phyloP scores from a whole-genome alignment of 2,329 filamentous ascomycete species.

The Acrocalymma vagum region DNA sequence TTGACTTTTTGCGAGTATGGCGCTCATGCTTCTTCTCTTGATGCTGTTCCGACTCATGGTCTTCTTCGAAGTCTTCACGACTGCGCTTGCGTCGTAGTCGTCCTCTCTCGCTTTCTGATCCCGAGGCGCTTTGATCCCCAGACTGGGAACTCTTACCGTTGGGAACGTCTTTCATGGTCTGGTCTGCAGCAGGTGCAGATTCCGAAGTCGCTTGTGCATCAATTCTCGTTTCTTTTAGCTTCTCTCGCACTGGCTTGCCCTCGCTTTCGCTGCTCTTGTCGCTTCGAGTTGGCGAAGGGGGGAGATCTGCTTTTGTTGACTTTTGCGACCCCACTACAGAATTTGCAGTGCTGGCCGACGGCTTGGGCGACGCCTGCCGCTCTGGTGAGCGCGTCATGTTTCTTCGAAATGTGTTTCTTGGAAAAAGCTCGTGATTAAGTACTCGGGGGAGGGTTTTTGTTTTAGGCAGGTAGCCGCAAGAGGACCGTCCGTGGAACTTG shows the following conservation, averaged over 20 bases:
- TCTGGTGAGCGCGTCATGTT: slow-evolving; percentile 35
- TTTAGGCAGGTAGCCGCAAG: neutral
- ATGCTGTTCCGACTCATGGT: slow-evolving; percentile 40
- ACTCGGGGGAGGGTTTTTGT: too few relatives aligned
- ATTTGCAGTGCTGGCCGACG: slow-evolving; percentile 14
- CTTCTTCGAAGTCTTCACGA: slow-evolving; percentile 54
- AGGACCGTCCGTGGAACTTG: too few relatives aligned
- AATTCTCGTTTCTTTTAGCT: slow-evolving; percentile 69
- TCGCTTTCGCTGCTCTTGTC: slow-evolving; percentile 56
- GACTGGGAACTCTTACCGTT: slow-evolving; percentile 28
- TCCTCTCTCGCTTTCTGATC: slow-evolving; percentile 47
- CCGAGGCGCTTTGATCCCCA: slow-evolving; percentile 37
- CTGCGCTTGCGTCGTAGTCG: slow-evolving; percentile 55
- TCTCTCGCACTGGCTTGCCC: slow-evolving; percentile 67
- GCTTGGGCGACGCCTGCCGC: slow-evolving; percentile 24
- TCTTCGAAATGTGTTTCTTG: slow-evolving; percentile 10
- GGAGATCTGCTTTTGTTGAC: slow-evolving; percentile 19
- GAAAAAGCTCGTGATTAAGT: too few relatives aligned
- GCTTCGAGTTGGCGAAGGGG: slow-evolving; percentile 41
- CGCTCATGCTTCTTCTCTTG: slow-evolving; percentile 45
- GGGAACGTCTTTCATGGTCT: slow-evolving; percentile 30
- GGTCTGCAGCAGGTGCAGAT: slow-evolving; percentile 21
- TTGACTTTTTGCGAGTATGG: slow-evolving; percentile 57
- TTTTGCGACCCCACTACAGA: slow-evolving; percentile 18
- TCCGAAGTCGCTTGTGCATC: slow-evolving; percentile 46